Evolutionary conservation across 805 yeast species (phyloP).

Genomic region (Blastobotrys muscicola): DNA sequence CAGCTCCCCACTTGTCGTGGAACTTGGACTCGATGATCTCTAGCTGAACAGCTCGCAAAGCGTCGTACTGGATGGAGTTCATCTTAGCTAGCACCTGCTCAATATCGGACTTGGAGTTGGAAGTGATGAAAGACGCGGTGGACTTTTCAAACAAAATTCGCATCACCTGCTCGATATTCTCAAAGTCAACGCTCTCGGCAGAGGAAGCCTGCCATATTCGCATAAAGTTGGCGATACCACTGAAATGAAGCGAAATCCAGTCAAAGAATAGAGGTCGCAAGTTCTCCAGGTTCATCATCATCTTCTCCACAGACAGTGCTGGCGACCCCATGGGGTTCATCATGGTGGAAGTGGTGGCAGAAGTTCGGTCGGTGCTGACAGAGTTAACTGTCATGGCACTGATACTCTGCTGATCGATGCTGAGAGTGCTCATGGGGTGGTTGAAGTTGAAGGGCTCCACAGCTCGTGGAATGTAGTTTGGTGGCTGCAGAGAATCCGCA

Average conservation of each 20-base stretch:
- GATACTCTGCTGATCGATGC: neutral
- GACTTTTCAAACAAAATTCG: slow-evolving; percentile 25
- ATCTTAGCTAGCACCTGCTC: slow-evolving; percentile 41
- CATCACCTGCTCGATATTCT: slow-evolving; percentile 40
- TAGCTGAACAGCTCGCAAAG: slow-evolving; percentile 49
- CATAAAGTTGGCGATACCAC: slow-evolving; percentile 47
- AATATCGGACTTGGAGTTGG: slow-evolving; percentile 19
- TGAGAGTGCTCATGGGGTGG: slow-evolving; percentile 2
- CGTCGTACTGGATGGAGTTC: slow-evolving; percentile 35
- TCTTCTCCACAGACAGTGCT: slow-evolving; percentile 8
- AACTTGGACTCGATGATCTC: slow-evolving; percentile 25
- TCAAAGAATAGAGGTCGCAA: slow-evolving; percentile 20
- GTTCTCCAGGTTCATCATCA: slow-evolving; percentile 14
- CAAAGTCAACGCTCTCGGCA: slow-evolving; percentile 44
- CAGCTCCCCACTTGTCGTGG: slow-evolving; percentile 35
- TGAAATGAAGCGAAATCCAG: slow-evolving; percentile 48
- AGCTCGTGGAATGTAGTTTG: slow-evolving; percentile 8
- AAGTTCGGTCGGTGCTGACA: neutral
- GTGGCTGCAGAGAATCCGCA: slow-evolving; percentile 12
- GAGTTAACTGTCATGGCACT: neutral
- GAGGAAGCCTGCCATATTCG: slow-evolving; percentile 57
- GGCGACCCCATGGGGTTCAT: neutral
- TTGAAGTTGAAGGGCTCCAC: slow-evolving; percentile 3
- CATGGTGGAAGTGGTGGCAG: neutral
- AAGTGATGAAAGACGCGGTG: slow-evolving; percentile 14